Evolutionary conservation across 2,329 filamentous ascomycete genomes (phyloP), one percentile per base, ranked within the genome.

Genomic region (Sphaerostilbella broomeana): DNA sequence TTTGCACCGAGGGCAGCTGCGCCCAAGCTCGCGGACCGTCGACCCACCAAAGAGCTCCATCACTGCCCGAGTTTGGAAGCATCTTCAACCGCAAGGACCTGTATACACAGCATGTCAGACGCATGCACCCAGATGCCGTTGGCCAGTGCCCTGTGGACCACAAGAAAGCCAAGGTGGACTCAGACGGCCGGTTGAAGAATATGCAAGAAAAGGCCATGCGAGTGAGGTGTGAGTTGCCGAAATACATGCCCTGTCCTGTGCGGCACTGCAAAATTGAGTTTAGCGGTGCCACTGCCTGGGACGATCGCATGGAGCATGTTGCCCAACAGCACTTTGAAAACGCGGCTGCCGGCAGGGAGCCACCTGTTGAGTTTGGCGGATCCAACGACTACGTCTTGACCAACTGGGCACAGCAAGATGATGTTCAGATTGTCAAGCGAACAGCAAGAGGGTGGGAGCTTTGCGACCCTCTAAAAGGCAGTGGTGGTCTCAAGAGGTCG

Each of bases 11-110:
- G 21, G 82, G 77, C 45, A 54, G 60, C 6, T 82, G 78, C 56
- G 61, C 57, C 12, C 54, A 62, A 18, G 50, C 55, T 9, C 55
- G 54, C 17, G 57, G 52, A 31, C 51, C 40, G 26, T 47, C 42
- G 4, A 28, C 45, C 3, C 43, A 44, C 16, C 36, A 38, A 6
- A 40, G 47, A 17, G 13, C 28, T 12, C 18, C 46, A 4, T 39
- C 33, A 4, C 51, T 52, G 9, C 61, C 70, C 5, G 65, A 66
- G 26, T 79, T 82, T 51, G 80, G 71, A n/a, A 63, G 65, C 21
- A 68, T 73, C 51, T 95, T 95, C 68, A 94, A 94, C 62, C 83
- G 89, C 53, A 94, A 94, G 58, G 89, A 95, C 54, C 75, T 95
- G 8, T 95, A 89, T 64, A 86, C 83, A 0, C 87, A 94, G 54